Base-by-base conservation (phyloP, 176 grass and related monocot genomes). In the Areca catechu region DNA sequence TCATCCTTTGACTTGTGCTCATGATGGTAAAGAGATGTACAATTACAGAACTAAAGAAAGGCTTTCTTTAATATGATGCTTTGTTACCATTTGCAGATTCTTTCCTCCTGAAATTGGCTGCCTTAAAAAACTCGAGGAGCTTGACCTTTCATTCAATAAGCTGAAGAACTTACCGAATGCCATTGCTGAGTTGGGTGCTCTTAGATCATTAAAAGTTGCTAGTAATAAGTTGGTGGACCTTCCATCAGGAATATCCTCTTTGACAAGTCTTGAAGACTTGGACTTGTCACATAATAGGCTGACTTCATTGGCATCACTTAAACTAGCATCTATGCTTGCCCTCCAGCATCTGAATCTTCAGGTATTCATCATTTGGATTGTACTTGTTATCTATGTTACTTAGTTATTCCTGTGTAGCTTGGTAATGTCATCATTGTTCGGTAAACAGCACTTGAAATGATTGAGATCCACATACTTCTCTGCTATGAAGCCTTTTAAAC, bases 121-220 rank as follows among this genome's bases (percentile, higher is more conserved):
- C 34, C 84, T 98, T 23, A 76, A 60, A 53, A 92, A 83, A 49
- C 81, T 98, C 7, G 81, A 98, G 74, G 86, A 98, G 60, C 80
- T 98, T 48, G 87, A 98, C 82, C 72, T 98, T 28, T 98, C 93
- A 28, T 98, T 88, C 77, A 98, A 98, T 72, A 98, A 98, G 76
- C 56, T 98, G 68, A 98, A 98, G 78, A 85, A 71, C 62, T 89
- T 92, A 15, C 87, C 87, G 75, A 88, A 85, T 60, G 80, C 71
- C 80, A 89, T 98, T 73, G 74, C 76, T 29, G 81, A 88, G 29
- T 70, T 88, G 53, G 67, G 63, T 70, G 73, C 81, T 48, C 66
- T 98, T 51, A 82, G 58, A 70, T 74, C 79, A 66, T 71, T 98
- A 57, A 98, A 89, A 82, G 77, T 98, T 65, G 83, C 83, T 52